A percentile compares a stretch with the other conserved stretches of the same genome.
Conservation (phyloP, 495 filamentous ascomycete species). For the Hypoxylon subgilvum region DNA sequence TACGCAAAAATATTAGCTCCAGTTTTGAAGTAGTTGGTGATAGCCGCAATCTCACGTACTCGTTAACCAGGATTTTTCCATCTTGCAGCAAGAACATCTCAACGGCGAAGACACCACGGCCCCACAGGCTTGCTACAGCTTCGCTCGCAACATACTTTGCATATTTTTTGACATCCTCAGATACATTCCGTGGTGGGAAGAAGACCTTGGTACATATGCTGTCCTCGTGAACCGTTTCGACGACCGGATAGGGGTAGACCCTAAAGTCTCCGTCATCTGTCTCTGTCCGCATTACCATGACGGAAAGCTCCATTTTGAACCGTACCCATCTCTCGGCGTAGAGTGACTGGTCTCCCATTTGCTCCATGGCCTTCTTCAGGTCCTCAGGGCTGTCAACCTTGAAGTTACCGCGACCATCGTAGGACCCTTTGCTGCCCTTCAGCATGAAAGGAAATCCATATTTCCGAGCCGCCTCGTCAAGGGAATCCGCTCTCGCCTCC, state of each 20-base stretch:
- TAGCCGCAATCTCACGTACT: too few species aligned
- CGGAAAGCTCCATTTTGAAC: conserved; percentile 85
- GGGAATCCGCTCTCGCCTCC: conserved; percentile 58
- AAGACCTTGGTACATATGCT: conserved; percentile 94
- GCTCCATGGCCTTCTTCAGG: conserved; percentile 69
- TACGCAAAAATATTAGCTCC: too few species aligned
- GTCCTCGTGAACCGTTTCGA: conserved; percentile 95
- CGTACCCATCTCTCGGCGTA: conserved; percentile 93
- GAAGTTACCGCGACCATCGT: conserved; percentile 93
- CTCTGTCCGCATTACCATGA: conserved; percentile 93
- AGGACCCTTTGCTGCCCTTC: conserved; percentile 89
- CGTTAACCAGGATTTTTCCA: conserved; percentile 79
- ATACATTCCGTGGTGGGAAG: conserved; percentile 78
- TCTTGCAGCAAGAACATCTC: conserved; percentile 94
- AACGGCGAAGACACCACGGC: conserved; percentile 92
- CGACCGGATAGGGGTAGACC: conserved; percentile 80
- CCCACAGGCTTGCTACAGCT: conserved; percentile 79
- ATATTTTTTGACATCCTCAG: conserved; percentile 61
- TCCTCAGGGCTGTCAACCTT: conserved; percentile 71
- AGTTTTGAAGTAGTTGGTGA: too few species aligned
- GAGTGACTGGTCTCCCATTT: conserved; percentile 71
- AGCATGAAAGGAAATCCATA: conserved; percentile 92
- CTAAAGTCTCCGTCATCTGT: conserved; percentile 62
- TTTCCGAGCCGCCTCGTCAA: conserved; percentile 66
- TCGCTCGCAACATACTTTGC: conserved; percentile 80